Conservation (phyloP, 257 asterid species). For the Jacaranda copaia region DNA sequence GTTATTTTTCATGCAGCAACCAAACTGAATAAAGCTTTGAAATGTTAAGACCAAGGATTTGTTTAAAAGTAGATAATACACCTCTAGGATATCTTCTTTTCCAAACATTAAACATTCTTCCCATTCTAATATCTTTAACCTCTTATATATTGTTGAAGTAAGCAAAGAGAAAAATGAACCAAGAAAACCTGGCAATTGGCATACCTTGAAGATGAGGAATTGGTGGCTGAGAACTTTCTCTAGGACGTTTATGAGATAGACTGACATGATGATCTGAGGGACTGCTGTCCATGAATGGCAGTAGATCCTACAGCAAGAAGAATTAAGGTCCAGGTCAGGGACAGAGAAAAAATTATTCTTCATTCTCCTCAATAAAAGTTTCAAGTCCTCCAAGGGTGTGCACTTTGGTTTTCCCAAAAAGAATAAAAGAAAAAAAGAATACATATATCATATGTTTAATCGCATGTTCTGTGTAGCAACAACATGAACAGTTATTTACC, state of each 20-base stretch:
- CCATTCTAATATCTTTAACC: slow-evolving; percentile 17
- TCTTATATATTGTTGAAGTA: slow-evolving; percentile 10
- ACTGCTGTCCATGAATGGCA: slow-evolving; percentile 87
- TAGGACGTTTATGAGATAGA: slow-evolving; percentile 84
- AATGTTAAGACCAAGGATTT: slow-evolving; percentile 1
- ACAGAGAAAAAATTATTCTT: slow-evolving; percentile 1
- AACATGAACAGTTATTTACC: slow-evolving; percentile 53
- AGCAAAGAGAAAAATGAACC: background rate
- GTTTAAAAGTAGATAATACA: slow-evolving; percentile 4
- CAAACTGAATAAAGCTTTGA: background rate
- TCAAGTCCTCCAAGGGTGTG: slow-evolving; percentile 16
- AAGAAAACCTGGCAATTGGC: slow-evolving; percentile 31
- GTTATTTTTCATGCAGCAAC: background rate
- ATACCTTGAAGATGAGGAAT: slow-evolving; percentile 44
- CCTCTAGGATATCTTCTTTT: slow-evolving; percentile 18
- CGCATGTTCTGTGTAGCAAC: background rate
- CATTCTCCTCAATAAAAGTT: slow-evolving; percentile 8
- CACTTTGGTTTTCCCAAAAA: slow-evolving; percentile 4
- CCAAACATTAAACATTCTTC: slow-evolving; percentile 7
- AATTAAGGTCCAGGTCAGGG: slow-evolving; percentile 33
- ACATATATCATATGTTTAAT: background rate
- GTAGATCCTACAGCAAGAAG: slow-evolving; percentile 70
- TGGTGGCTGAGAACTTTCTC: slow-evolving; percentile 69
- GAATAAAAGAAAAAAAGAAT: background rate
- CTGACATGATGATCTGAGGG: slow-evolving; percentile 84